Conservation (phyloP, 176 grass and related monocot genomes). For the Carex cristatella region DNA sequence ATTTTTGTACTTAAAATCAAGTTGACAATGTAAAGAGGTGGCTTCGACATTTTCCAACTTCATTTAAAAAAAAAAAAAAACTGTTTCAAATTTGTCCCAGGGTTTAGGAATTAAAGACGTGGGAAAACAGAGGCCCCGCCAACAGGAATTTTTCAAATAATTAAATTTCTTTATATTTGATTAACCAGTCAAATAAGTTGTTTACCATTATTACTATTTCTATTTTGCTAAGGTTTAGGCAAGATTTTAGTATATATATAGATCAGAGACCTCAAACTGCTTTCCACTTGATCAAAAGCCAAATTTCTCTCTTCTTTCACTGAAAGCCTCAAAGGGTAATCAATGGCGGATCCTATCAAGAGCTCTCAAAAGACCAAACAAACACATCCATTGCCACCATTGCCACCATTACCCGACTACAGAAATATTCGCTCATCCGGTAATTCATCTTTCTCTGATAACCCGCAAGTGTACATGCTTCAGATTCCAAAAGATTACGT, state of each 20-base stretch:
- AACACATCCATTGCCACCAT: neutral
- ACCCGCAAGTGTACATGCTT: neutral
- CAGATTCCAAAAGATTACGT: constrained; percentile 15
- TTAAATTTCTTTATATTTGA: neutral
- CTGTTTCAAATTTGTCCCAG: neutral
- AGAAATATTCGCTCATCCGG: neutral
- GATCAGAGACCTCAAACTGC: neutral
- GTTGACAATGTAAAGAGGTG: neutral
- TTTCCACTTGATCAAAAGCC: neutral
- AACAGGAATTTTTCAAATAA: neutral
- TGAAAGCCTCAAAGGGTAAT: neutral
- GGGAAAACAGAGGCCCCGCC: neutral
- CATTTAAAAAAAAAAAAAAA: neutral
- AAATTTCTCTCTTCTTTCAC: neutral
- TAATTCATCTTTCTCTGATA: neutral
- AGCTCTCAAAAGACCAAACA: neutral
- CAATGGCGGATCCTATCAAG: neutral
- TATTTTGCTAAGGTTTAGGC: neutral
- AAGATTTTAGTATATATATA: constrained; percentile 5
- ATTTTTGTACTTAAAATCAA: too few species aligned
- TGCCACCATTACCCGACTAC: neutral
- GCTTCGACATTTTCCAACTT: neutral
- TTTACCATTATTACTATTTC: neutral
- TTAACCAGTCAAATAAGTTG: neutral
- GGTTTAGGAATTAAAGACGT: neutral